Conservation (phyloP, 2,329 filamentous ascomycete genomes). For the Arthrocladium fulminans region DNA sequence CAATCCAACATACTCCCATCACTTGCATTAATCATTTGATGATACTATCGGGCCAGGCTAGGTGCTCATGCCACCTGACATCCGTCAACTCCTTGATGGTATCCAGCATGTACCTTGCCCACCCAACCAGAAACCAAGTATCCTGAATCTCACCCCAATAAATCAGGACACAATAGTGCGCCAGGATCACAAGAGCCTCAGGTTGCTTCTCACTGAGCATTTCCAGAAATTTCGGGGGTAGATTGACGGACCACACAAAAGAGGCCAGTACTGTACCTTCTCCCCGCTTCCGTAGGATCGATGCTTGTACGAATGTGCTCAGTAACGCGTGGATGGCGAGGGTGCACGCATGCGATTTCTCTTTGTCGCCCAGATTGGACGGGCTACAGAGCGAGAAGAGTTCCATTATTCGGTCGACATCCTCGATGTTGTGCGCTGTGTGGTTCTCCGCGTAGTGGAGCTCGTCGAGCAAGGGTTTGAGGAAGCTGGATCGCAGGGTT, state of each 20-base stretch:
- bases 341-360: constrained; percentile 23
- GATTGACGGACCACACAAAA: constrained; percentile 31
- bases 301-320: constrained; percentile 26
- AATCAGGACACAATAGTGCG: constrained; percentile 26
- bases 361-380: constrained; percentile 21
- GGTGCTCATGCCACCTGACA: constrained; percentile 24
- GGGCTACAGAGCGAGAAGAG: constrained; percentile 24
- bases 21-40: constrained; percentile 11
- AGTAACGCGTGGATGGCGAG: constrained; percentile 26
- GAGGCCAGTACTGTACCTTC: constrained; percentile 26
- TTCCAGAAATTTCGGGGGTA: constrained; percentile 29
- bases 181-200: constrained; percentile 28
- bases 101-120: constrained; percentile 25
- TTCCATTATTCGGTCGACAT: constrained; percentile 24
- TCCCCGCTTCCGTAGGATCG: constrained; percentile 20
- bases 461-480: constrained; percentile 25
- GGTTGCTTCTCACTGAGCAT: constrained; percentile 31
- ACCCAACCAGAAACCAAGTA: constrained; percentile 26
- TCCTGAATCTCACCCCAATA: constrained; percentile 23
- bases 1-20: neutral
- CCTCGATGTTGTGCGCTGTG: constrained; percentile 21
- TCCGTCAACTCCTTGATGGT: constrained; percentile 24
- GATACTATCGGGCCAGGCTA: constrained; percentile 22
- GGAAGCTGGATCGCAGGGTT: constrained; percentile 23
- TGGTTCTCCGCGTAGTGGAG: constrained; percentile 24